Base-by-base conservation (phyloP, 495 filamentous ascomycete species). In the Trichoderma erinaceum region DNA sequence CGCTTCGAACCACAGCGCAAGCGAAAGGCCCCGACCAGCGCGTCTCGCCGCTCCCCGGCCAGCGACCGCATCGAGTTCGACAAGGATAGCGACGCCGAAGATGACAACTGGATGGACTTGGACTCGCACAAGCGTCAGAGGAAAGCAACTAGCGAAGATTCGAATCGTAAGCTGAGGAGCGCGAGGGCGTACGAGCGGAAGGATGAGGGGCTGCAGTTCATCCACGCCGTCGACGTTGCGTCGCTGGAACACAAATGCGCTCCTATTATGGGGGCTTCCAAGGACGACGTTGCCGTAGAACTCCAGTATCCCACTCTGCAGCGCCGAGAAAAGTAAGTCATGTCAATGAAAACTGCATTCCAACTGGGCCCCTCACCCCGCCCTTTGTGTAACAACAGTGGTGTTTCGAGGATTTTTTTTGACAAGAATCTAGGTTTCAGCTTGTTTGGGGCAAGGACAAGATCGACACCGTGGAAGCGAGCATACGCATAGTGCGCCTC, bases 391-490 rank as follows among this genome's bases (percentile, higher is more conserved):
- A 18, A 23, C n/a, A 7, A 18, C 10, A 18, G 5, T 23, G n/a
- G 48, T 23, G 52, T 29, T 67, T 27, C 13, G 41, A 41, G 50
- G 44, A 64, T 56, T 13, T 10, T 52, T 52, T 46, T 25, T 18
- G 65, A 32, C 69, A 69, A 67, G 66, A n/a, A 64, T 67, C 15
- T 72, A 91, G 90, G 70, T 98, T 92, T 73, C 82, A 94, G 67
- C 85, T 93, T 10, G 89, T 93, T 41, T 84, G 84, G 66, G 88
- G 91, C 18, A 87, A 86, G 69, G 91, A 95, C 50, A 85, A 95
- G 72, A 97, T 97, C 79, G 88, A 92, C 70, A 89, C 93, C 6
- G 78, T 93, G 67, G 86, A 89, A 71, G 95, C 98, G 70, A 97
- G 97, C 69, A 81, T 89, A 66, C 84, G 89, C 64, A 89, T 92